Evolutionary conservation across 2,329 filamentous ascomycete species (phyloP).

Genomic region (Decorospora gaudefroyi): DNA sequence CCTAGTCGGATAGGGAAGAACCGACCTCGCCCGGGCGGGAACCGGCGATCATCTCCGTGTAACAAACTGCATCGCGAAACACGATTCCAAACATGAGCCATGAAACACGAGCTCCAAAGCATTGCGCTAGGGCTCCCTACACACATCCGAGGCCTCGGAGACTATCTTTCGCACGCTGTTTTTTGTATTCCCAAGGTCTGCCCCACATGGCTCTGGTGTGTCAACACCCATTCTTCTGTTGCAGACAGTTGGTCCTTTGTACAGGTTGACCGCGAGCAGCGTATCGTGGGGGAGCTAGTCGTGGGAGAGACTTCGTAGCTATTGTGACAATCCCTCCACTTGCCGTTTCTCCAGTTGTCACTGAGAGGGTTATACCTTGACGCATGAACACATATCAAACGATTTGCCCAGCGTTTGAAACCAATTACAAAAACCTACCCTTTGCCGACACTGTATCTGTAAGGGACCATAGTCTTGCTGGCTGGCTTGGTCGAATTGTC

Average conservation of each 20-base stretch:
- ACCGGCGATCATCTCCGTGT: slow-evolving; percentile 15
- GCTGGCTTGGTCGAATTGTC: slow-evolving; percentile 16
- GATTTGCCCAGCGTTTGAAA: slow-evolving; percentile 35
- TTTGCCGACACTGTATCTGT: slow-evolving; percentile 33
- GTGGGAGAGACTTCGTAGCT: too few species aligned
- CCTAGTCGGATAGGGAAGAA: slow-evolving; percentile 9
- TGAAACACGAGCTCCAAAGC: too few species aligned
- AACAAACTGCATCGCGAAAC: slow-evolving; percentile 26
- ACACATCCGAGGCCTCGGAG: background rate
- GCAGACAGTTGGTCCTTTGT: too few species aligned
- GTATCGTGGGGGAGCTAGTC: too few species aligned
- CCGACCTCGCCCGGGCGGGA: too few species aligned
- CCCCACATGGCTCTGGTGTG: too few species aligned
- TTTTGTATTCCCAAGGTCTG: too few species aligned
- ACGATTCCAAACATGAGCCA: slow-evolving; percentile 34
- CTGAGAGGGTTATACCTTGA: slow-evolving; percentile 26
- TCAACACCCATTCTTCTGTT: too few species aligned
- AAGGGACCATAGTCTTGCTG: slow-evolving; percentile 18
- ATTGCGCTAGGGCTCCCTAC: too few species aligned
- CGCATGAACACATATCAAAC: slow-evolving; percentile 30
- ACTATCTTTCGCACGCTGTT: background rate
- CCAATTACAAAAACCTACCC: slow-evolving; percentile 29
- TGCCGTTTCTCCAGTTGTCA: slow-evolving; percentile 10
- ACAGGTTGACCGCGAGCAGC: too few species aligned
- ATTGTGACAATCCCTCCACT: slow-evolving; percentile 5